Conservation (phyloP, 2,329 filamentous ascomycete species). For the Alternaria sp. region DNA sequence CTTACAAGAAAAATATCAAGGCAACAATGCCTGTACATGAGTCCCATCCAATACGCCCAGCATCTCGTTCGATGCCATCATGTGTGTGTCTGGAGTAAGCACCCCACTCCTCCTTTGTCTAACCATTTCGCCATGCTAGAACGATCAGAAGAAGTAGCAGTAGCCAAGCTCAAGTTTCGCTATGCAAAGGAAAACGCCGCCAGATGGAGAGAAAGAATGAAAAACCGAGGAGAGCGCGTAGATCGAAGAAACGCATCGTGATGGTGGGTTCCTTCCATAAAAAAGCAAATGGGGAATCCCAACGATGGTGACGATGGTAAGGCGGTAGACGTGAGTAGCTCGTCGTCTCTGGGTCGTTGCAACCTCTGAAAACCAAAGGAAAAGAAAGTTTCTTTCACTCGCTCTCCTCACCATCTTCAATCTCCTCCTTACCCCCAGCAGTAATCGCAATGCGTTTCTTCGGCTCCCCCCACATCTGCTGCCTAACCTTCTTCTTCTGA, state of each 20-base stretch:
- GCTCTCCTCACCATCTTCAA: slow-evolving; percentile 19
- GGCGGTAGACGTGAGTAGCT: too few species aligned
- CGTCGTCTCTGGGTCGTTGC: too few species aligned
- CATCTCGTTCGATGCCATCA: too few species aligned
- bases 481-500: slow-evolving; percentile 85
- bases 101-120: slow-evolving; percentile 9
- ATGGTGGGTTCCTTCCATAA: too few species aligned
- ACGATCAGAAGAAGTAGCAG: background rate
- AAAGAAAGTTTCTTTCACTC: background rate
- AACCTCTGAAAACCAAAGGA: too few species aligned
- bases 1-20: too few species aligned
- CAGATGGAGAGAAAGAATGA: background rate
- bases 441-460: slow-evolving; percentile 42
- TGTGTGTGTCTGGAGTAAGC: background rate
- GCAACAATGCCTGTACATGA: too few species aligned
- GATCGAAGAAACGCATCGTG: too few species aligned
- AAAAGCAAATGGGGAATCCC: too few species aligned
- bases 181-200: background rate
- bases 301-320: too few species aligned
- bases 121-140: slow-evolving; percentile 14
- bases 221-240: too few species aligned
- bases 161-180: background rate
- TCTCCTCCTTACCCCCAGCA: slow-evolving; percentile 24
- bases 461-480: slow-evolving; percentile 67
- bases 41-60: too few species aligned